Evolutionary conservation across 2,329 filamentous ascomycete species (phyloP), one percentile per base, ranked within the genome.

Genomic region (Fusarium subtropicale): DNA sequence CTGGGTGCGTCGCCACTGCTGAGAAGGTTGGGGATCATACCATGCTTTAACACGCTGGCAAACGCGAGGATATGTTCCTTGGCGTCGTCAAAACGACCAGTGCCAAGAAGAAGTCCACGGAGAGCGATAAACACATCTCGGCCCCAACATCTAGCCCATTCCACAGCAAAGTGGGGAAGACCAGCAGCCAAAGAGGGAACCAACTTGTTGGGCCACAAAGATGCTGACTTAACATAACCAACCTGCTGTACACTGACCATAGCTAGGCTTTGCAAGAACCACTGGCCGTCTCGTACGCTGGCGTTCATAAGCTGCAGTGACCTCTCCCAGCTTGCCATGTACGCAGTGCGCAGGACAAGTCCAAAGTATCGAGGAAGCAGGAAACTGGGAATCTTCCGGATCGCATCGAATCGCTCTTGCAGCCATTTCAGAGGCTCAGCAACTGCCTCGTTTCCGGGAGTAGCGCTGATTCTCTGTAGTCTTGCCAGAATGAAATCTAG

Each of bases 101-200:
- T 98, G 41, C 92, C 94, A 36, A 99, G 87, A 71, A 92, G 93
- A n/a, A 99, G 85, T 44, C 96, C 96, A 52, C 96, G 91, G 41
- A 97, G 88, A 16, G 96, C 96, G 68, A 99, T 99, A 79, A 97
- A 98, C 15, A 97, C 93, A 78, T 99, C 96, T 58, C 96, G 91
- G 10, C 97, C 96, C 96, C 96, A 99, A 79, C 95, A 97, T 74
- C 96, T 88, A 51, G 95, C 94, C 94, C 96, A 99, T 74, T 94
- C 91, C 11, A 92, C 91, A 0, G 96, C 88, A 76, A 99, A 99
- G 79, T 99, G 96, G 36, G 96, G 96, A 47, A 99, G 83, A 18
- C 96, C 96, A 33, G 96, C 96, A 20, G 96, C 95, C 72, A 99
- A 85, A 50, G 92, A 95, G 3, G 95, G 93, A 1, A 97, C 94